A percentile compares a stretch with the other conserved stretches of the same genome.
Evolutionary conservation across 192 early-diverging fungal species (phyloP).

Genomic region (Linnemannia exigua): DNA sequence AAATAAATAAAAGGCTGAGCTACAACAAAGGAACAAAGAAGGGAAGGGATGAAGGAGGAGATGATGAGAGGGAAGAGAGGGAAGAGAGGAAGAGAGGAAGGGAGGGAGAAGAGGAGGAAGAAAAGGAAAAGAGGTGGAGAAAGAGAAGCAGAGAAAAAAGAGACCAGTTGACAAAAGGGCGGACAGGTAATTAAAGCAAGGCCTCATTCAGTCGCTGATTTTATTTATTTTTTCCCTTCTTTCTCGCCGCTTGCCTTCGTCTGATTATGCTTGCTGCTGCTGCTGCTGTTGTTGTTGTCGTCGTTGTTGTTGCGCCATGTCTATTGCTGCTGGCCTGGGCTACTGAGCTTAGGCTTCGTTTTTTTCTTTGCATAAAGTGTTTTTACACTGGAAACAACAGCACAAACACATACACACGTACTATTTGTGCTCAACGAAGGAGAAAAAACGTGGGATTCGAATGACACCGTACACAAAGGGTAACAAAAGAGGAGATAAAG

Average conservation of each 20-base stretch:
- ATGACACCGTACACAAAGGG: background rate
- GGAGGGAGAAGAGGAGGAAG: background rate
- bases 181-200: background rate
- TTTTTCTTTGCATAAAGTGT: background rate
- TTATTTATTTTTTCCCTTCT: background rate
- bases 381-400: background rate
- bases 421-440: background rate
- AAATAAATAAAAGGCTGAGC: background rate
- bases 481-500: background rate
- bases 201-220: background rate
- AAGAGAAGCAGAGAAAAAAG: conserved; percentile 6
- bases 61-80: background rate
- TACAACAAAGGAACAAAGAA: background rate
- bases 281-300: background rate
- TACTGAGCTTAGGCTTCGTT: background rate
- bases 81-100: background rate
- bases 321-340: background rate
- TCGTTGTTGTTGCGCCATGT: background rate
- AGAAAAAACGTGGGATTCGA: conserved; percentile 5
- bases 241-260: background rate
- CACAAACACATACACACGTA: background rate
- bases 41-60: background rate
- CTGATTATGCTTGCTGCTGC: background rate
- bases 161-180: background rate
- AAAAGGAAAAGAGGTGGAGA: background rate